A percentile compares a stretch with the other conserved stretches of the same genome.
Conservation (phyloP, 2,329 filamentous ascomycete species). For the Sporothrix luriei region DNA sequence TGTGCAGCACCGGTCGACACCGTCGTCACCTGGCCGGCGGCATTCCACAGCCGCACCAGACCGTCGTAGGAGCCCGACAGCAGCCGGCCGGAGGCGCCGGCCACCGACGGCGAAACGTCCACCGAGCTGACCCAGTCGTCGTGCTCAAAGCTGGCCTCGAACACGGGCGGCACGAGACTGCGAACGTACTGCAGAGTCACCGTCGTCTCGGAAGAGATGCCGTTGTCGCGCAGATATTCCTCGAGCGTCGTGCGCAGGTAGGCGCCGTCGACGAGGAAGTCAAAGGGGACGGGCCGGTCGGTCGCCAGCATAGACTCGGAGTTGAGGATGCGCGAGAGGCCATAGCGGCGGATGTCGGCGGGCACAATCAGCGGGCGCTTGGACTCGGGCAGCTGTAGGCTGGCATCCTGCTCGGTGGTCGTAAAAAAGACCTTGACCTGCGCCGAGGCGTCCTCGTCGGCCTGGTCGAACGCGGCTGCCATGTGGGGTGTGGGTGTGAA, state of each 20-base stretch:
- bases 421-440: conserved; percentile 71
- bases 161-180: conserved; percentile 83
- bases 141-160: conserved; percentile 91
- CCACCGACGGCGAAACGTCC: conserved; percentile 73
- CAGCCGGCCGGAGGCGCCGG: conserved; percentile 65
- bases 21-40: conserved; percentile 80
- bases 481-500: neutral
- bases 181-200: conserved; percentile 91
- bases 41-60: conserved; percentile 83
- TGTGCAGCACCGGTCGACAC: conserved; percentile 67
- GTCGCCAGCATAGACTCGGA: conserved; percentile 71
- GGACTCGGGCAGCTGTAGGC: conserved; percentile 62
- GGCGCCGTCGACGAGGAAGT: conserved; percentile 93
- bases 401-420: conserved; percentile 59
- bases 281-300: conserved; percentile 73
- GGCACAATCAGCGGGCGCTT: conserved; percentile 66
- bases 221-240: conserved; percentile 83
- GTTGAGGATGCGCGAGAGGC: conserved; percentile 69
- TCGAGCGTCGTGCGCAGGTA: conserved; percentile 88
- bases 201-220: conserved; percentile 84
- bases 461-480: conserved; percentile 1
- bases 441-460: conserved; percentile 43
- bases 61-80: conserved; percentile 96
- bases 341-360: conserved; percentile 69
- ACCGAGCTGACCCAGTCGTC: conserved; percentile 95